phyloP scores from a whole-genome alignment of 371 early-diverging fungal genomes.

The Mortierella sp. region DNA sequence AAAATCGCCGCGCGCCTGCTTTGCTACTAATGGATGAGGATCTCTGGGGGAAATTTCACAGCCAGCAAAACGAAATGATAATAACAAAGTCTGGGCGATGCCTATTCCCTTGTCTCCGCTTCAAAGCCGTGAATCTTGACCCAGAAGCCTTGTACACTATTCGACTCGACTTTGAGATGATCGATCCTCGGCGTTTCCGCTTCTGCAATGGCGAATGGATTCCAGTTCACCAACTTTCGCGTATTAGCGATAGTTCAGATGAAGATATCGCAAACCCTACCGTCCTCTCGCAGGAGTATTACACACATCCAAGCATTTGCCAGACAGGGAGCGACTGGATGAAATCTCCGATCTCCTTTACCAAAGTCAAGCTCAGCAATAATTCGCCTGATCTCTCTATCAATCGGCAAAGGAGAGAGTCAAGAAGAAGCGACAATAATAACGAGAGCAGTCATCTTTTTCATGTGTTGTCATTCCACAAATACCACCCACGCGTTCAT shows the following conservation, averaged over 20 bases:
- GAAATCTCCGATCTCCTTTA: constrained; percentile 53
- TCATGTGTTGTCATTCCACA: constrained; percentile 59
- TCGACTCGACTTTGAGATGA: constrained; percentile 59
- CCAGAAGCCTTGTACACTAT: constrained; percentile 57
- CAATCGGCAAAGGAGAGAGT: not conserved
- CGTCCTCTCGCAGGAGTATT: constrained; percentile 15
- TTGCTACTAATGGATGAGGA: constrained; percentile 45
- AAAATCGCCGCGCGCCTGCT: not conserved
- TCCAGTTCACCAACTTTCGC: not conserved
- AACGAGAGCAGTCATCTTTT: constrained; percentile 31
- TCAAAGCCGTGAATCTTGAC: constrained; percentile 51
- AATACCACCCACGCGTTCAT: constrained; percentile 62
- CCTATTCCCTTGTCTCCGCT: constrained; percentile 63
- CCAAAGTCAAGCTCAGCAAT: constrained; percentile 65
- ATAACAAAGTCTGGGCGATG: constrained; percentile 67
- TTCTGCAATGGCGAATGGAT: constrained; percentile 58
- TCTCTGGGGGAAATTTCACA: constrained; percentile 60
- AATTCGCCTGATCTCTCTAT: constrained; percentile 1
- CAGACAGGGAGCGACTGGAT: constrained; percentile 59
- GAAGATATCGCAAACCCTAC: constrained; percentile 1
- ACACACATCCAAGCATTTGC: constrained; percentile 51
- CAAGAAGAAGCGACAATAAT: not conserved
- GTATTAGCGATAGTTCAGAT: not conserved
- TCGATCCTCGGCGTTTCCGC: constrained; percentile 44
- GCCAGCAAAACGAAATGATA: constrained; percentile 65